These are phyloP conservation scores for Kwoniella shivajii DNA, from an alignment of 1,284 basidiomycete species.

Conservation along the genomic window DNA sequence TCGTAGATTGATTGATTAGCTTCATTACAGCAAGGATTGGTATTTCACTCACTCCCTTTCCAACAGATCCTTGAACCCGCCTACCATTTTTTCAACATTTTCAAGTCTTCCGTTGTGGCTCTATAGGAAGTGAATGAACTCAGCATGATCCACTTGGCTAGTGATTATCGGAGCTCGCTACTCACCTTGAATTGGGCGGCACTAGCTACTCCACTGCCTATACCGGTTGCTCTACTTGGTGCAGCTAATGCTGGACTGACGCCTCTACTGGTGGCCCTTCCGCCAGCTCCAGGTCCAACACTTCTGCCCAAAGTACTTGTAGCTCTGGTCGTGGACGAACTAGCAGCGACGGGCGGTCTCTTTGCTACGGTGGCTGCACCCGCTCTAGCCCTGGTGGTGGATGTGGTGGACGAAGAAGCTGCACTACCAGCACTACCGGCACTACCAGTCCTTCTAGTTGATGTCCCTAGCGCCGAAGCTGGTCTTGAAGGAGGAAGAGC, in stretches of 20 bases:
- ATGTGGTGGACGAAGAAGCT: constrained; percentile 13
- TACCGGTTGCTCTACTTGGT: constrained; percentile 4
- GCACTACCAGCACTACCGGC: constrained; percentile 19
- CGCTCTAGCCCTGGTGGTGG: constrained; percentile 13
- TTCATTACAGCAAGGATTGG: background rate
- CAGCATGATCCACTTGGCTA: too few relatives aligned
- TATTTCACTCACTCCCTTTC: constrained; percentile 34
- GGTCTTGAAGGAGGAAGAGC: too few relatives aligned
- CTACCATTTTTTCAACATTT: constrained; percentile 44
- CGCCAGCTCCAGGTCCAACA: constrained; percentile 14
- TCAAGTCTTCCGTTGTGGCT: constrained; percentile 39
- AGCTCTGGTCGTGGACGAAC: constrained; percentile 14
- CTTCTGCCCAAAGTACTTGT: constrained; percentile 25
- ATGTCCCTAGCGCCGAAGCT: constrained; percentile 12
- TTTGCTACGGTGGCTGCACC: constrained; percentile 9
- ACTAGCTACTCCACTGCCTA: constrained; percentile 36
- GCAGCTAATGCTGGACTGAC: constrained; percentile 27
- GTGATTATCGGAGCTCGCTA: background rate
- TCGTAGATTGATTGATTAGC: background rate
- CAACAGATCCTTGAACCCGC: constrained; percentile 39
- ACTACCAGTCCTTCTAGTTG: constrained; percentile 22
- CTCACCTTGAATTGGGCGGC: constrained; percentile 37
- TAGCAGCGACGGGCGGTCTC: constrained; percentile 24
- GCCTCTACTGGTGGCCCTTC: constrained; percentile 26
- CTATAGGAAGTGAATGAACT: constrained; percentile 10